Evolutionary conservation across 1,284 basidiomycete genomes (phyloP), one percentile per base, ranked within the genome.

Genomic region (Fomitopsis pinicola): DNA sequence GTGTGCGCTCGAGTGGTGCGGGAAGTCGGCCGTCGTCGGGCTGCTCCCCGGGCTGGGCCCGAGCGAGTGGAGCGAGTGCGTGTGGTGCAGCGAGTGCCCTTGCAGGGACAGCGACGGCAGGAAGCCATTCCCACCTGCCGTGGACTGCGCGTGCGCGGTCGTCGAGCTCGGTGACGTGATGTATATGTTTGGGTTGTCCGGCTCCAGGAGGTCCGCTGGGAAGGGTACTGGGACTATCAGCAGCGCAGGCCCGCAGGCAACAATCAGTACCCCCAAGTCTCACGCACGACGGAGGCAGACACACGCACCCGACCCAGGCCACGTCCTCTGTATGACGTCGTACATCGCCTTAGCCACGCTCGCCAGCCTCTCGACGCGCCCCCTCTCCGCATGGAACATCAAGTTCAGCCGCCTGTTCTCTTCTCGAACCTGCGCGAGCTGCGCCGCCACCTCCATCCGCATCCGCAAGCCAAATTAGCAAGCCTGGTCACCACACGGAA

Each of bases 21-120:
- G 78, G 71, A 87, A 85, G 60, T 90, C 87, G 36, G 82, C 71
- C 2, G 80, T 77, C 0, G 89, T 89, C 2, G 88, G 88, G 52
- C 85, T 88, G 7, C 85, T 83, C 30, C 77, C 78, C 1, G 88
- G 86, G 58, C 83, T 84, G 33, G 52, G 17, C 17, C 52, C 52
- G 59, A 78, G 69, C n/a, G 76, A 72, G 64, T 80, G 77, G 46
- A 80, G 62, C 17, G 75, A 69, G 64, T 75, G 75, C 17, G 52
- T 38, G 52, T 55, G 73, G 64, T 46, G 52, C n/a, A 54, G 52
- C 52, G 52, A n/a, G 52, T 54, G 52, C 33, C 72, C 67, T 62
- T 68, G 60, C 63, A 66, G 68, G 62, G 63, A 65, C 59, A 72
- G 58, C 57, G 73, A 65, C 42, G 73, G 69, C n/a, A 68, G 62